Evolutionary conservation across 2,329 filamentous ascomycete genomes (phyloP), one percentile per base, ranked within the genome.

Genomic region (Fusarium pseudocircinatum): DNA sequence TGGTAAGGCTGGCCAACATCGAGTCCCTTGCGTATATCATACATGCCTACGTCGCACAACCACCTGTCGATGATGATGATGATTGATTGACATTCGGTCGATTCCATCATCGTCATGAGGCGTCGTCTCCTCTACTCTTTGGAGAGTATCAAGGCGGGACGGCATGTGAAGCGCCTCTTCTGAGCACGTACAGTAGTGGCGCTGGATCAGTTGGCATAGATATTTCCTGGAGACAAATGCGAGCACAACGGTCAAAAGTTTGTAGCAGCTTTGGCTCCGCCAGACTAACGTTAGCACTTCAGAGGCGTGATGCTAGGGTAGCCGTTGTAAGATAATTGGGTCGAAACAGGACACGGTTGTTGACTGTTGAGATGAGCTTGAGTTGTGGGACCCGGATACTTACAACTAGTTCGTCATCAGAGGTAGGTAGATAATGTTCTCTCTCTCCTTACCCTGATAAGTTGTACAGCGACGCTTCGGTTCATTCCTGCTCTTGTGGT

Each of bases 241-340:
- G 67, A 74, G 68, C 67, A 59, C 49, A 77, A 77, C 75, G 72
- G 67, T 70, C 67, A 60, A 75, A 58, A 63, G 69, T 75, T 67
- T 28, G 49, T 54, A 58, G 49, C 54, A 46, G 60, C 52, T 30
- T 52, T 72, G 64, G 50, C 63, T 73, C 72, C 63, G 63, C 62
- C 59, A 57, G 43, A 43, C 64, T 72, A 58, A 49, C 28, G 49
- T 67, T 36, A 37, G 39, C 24, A 68, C 32, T 62, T 63, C 39
- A 66, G 49, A 61, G 63, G 47, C 57, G 47, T 40, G 44, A 34
- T 32, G 36, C 36, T 64, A 60, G 26, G 56, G 53, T 65, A 42
- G 43, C 47, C 32, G 47, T 69, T 69, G 54, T 32, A 42, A 68
- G 46, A 60, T 47, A 73, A 69, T 52, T 68, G 42, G 42, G 54